These are phyloP conservation scores for Macadamia tetraphylla DNA, from an alignment of 164 flowering plant genomes.

Conservation along the genomic window DNA sequence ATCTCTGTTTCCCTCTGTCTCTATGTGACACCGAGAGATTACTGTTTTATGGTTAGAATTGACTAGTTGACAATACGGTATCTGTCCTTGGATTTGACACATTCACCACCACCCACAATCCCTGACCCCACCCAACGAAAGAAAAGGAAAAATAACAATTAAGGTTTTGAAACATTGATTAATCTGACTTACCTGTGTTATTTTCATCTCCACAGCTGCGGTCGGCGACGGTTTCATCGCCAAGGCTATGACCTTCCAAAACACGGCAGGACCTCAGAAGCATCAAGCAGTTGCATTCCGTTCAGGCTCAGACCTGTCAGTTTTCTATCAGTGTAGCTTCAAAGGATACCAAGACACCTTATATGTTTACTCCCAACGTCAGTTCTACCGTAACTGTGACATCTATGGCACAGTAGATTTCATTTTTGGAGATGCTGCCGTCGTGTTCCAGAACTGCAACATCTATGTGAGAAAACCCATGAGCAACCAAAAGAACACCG, in stretches of 20 bases:
- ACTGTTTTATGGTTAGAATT: too few species aligned
- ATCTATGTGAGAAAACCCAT: conserved; percentile 37
- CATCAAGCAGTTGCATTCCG: conserved; percentile 66
- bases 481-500: conserved; percentile 30
- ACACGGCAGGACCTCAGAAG: conserved; percentile 58
- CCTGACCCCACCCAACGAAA: too few species aligned
- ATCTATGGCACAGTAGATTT: conserved; percentile 58
- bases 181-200: not conserved
- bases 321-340: conserved; percentile 49
- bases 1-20: too few species aligned
- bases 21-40: too few species aligned
- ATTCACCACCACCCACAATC: too few species aligned
- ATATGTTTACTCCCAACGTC: conserved; percentile 46
- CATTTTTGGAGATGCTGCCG: conserved; percentile 55
- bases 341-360: conserved; percentile 65
- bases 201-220: conserved; percentile 25
- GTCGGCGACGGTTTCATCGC: conserved; percentile 51
- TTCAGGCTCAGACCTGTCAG: conserved; percentile 40
- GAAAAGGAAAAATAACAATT: too few species aligned
- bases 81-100: too few species aligned
- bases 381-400: conserved; percentile 54
- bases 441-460: conserved; percentile 44
- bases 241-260: conserved; percentile 44
- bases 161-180: too few species aligned
- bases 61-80: too few species aligned